These are phyloP conservation scores for Annulohypoxylon truncatum DNA, from an alignment of 2,329 filamentous ascomycete species.

Conservation along the genomic window DNA sequence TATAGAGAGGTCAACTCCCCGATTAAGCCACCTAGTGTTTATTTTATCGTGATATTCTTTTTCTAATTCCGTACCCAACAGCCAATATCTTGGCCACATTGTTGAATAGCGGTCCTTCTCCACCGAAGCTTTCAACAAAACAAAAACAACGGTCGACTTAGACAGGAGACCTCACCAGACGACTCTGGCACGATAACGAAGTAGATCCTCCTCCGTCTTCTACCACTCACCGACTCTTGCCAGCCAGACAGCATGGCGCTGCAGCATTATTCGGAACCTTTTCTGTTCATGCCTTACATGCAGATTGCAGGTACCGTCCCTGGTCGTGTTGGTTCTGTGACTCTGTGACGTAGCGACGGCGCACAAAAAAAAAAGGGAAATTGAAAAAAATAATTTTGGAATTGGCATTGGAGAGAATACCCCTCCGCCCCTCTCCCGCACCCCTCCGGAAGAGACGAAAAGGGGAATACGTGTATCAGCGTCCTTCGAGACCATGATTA, in stretches of 20 bases:
- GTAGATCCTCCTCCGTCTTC: conserved; percentile 42
- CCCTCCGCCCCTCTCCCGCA: conserved; percentile 37
- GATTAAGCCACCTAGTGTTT: conserved; percentile 33
- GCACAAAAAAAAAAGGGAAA: conserved; percentile 42
- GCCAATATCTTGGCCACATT: conserved; percentile 38
- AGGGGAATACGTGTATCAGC: conserved; percentile 19
- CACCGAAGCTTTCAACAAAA: conserved; percentile 39
- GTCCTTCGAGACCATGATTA: conserved; percentile 11
- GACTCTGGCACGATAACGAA: conserved; percentile 41
- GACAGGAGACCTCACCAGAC: conserved; percentile 43
- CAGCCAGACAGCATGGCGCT: conserved; percentile 36
- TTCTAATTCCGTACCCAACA: conserved; percentile 42
- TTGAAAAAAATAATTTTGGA: conserved; percentile 35
- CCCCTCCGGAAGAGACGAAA: conserved; percentile 25
- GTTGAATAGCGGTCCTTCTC: conserved; percentile 41
- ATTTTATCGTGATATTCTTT: conserved; percentile 31
- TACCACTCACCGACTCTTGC: conserved; percentile 48
- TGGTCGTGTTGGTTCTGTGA: conserved; percentile 24
- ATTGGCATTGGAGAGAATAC: conserved; percentile 40
- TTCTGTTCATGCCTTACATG: conserved; percentile 45
- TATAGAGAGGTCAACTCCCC: conserved; percentile 28
- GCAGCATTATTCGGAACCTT: conserved; percentile 43
- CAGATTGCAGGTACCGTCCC: conserved; percentile 38
- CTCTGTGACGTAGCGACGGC: conserved; percentile 43
- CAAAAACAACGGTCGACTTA: conserved; percentile 32